These are phyloP conservation scores for Aegilops sharonensis DNA, from an alignment of 176 grass and related monocot species.

Conservation along the genomic window DNA sequence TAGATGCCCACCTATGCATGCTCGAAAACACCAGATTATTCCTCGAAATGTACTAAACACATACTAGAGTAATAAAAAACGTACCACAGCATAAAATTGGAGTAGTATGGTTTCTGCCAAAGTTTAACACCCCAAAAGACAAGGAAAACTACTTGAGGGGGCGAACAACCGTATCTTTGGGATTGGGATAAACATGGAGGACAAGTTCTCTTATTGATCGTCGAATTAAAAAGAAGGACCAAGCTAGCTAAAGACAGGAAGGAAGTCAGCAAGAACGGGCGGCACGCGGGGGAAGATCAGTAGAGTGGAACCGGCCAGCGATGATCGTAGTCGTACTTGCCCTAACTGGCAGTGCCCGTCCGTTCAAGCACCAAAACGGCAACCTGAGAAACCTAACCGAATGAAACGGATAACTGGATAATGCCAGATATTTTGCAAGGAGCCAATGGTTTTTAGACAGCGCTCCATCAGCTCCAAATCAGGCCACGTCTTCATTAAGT, in stretches of 20 bases:
- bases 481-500: not conserved
- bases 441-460: not conserved
- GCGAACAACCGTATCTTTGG: too few relatives aligned
- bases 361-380: constrained; percentile 1
- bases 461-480: not conserved
- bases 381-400: not conserved
- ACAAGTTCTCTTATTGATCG: not conserved
- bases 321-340: not conserved
- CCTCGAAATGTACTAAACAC: too few relatives aligned
- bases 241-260: not conserved
- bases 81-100: too few relatives aligned
- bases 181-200: not conserved
- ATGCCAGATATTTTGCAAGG: not conserved
- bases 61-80: too few relatives aligned
- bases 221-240: not conserved
- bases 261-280: not conserved
- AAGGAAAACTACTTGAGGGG: too few relatives aligned
- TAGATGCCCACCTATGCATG: too few relatives aligned
- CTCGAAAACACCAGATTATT: too few relatives aligned
- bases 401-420: not conserved
- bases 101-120: too few relatives aligned
- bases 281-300: not conserved
- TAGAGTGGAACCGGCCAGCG: not conserved
- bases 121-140: too few relatives aligned
- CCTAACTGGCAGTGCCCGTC: not conserved